Evolutionary conservation across 345 rosid species (phyloP).

Genomic region (Zanthoxylum bungeanum): DNA sequence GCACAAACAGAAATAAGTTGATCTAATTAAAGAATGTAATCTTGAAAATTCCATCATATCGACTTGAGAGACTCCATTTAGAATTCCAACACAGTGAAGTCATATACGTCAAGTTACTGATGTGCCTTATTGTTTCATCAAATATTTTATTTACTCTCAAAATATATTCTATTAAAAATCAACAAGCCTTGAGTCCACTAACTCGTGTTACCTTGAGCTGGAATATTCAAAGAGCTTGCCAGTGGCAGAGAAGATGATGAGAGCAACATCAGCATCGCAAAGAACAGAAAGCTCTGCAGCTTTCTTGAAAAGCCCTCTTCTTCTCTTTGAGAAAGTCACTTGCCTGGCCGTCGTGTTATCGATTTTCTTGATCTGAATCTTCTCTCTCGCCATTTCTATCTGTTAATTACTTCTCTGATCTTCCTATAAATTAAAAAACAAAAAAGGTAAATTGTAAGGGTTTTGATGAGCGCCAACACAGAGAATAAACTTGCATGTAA

Average conservation of each 20-base stretch:
- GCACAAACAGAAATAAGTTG: background rate
- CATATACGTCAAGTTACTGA: background rate
- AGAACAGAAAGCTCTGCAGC: constrained; percentile 75
- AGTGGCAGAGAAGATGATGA: constrained; percentile 64
- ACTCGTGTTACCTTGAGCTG: constrained; percentile 50
- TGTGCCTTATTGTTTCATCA: background rate
- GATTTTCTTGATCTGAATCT: constrained; percentile 67
- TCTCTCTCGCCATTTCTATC: constrained; percentile 55
- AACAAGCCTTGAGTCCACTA: too few species aligned
- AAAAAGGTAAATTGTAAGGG: background rate
- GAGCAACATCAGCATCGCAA: constrained; percentile 71
- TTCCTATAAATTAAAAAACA: background rate
- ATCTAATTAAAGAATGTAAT: background rate
- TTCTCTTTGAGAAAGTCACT: constrained; percentile 66
- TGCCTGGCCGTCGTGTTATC: constrained; percentile 66
- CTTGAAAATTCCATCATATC: too few species aligned
- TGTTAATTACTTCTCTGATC: background rate
- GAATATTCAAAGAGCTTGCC: constrained; percentile 66
- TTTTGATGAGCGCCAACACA: background rate
- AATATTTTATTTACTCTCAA: background rate
- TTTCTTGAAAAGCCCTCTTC: constrained; percentile 70
- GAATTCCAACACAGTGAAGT: background rate
- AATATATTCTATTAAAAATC: too few species aligned
- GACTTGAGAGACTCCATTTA: background rate
- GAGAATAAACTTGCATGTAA: constrained; percentile 12